These are phyloP conservation scores for Trametes hirsuta DNA, from an alignment of 1,284 basidiomycete genomes.

Conservation along the genomic window DNA sequence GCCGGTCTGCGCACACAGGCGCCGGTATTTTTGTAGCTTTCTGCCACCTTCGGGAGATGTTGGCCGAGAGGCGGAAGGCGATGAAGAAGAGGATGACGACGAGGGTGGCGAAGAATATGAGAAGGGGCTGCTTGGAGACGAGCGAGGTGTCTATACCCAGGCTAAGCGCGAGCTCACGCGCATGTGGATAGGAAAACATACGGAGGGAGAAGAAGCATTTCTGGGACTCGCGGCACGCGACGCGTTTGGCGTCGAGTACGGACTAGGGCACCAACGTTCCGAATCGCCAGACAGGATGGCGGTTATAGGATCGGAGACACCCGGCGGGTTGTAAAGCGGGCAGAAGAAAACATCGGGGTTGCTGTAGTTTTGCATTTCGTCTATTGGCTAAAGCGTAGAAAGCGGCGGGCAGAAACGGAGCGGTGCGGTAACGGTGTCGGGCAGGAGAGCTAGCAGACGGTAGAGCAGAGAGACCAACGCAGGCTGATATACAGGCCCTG, in stretches of 20 bases:
- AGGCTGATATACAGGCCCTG: conserved; percentile 6
- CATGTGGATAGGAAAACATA: conserved; percentile 4
- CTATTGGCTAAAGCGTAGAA: background rate
- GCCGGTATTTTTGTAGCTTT: conserved; percentile 15
- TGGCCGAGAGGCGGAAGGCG: background rate
- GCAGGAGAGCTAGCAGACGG: background rate
- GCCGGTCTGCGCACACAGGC: conserved; percentile 15
- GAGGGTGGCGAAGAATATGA: conserved; percentile 5
- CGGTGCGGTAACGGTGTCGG: background rate
- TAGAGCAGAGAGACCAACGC: background rate
- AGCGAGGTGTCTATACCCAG: background rate
- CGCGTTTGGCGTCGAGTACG: background rate
- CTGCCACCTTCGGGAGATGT: background rate
- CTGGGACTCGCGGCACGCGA: background rate
- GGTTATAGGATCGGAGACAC: conserved; percentile 16
- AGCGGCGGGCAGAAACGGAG: background rate
- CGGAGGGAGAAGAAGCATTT: conserved; percentile 4
- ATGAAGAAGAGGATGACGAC: background rate
- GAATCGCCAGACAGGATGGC: conserved; percentile 5
- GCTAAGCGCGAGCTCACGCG: background rate
- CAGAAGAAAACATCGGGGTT: conserved; percentile 25
- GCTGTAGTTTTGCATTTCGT: conserved; percentile 22
- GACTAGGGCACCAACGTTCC: conserved; percentile 3
- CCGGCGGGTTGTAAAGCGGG: conserved; percentile 21
- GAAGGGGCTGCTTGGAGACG: conserved; percentile 8